Evolutionary conservation across 768 basidiomycete genomes (phyloP), one percentile per base, ranked within the genome.

Genomic region (Agrocybe chaxingu): DNA sequence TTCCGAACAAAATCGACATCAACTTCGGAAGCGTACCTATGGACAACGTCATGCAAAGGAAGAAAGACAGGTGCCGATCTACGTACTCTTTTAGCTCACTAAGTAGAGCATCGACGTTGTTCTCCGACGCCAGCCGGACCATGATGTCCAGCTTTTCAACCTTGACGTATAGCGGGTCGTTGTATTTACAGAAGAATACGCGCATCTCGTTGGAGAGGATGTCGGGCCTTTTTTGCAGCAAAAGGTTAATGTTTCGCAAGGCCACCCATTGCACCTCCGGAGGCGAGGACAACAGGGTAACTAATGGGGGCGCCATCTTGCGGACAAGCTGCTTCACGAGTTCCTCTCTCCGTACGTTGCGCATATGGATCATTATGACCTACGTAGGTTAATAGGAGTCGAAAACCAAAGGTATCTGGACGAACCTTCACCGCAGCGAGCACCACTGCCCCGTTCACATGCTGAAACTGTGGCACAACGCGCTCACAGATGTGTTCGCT

Each of bases 101-200:
- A 62, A 99, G 69, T 45, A 98, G 74, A 7, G 94, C 92, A 69
- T 98, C 94, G 1, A 96, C 91, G 59, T 98, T 99, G 67, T 81
- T 85, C 54, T 98, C 96, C 16, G 77, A 80, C 9, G 92, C 94
- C 49, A 99, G 72, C 48, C 92, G 79, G 45, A 98, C 90, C 97
- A 99, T 99, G 64, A 98, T 97, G 59, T 98, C 97, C 57, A 99
- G 72, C 69, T 99, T 98, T 69, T 98, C 97, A 46, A 98, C 82
- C 69, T 99, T 99, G 66, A 98, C 95, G 62, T 98, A 99, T n/a
- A 96, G 72, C 4, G 96, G 96, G 63, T 99, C 96, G 62, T 98
- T 98, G 72, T 99, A 98, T 69, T 99, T 99, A 84, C 96, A 98
- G 77, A 98, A 99, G 68, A 99, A 99, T 13, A 99, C 97, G 40